Base-by-base conservation (phyloP, 2,329 filamentous ascomycete species). In the Alternaria sp. region DNA sequence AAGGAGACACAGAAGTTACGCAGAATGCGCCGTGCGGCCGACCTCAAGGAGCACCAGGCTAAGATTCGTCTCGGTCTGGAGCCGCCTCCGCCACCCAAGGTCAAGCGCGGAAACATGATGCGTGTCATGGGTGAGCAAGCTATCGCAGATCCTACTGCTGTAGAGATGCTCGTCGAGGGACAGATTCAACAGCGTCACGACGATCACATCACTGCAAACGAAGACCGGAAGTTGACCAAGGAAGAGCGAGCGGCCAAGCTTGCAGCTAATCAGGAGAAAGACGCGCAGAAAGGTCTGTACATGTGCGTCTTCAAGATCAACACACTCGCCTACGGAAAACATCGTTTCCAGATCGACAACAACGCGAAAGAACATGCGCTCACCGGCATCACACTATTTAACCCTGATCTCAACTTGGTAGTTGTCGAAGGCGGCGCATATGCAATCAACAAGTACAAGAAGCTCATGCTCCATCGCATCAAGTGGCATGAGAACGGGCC, bases 41-140 rank as follows among this genome's bases (percentile, higher is more conserved):
- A 97, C 67, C 85, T 97, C 67, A 98, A 98, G 79, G 96, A 99
- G 81, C 90, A 94, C 76, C 96, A 99, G 81, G 94, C 95, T 41
- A 98, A 99, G 83, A 96, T 98, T 66, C 88, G 95, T 62, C 85
- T 99, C 11, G 96, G 96, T 20, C 86, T 99, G 14, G 91, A 95
- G 64, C 93, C 94, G 4, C 93, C 95, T 20, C 94, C 94, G 26
- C 92, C 94, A 25, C 95, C 96, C 11, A 99, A 98, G 81, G 93
- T 99, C 71, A 98, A 97, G 83, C 96, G 96, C 81, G 92, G 91
- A 61, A 99, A 99, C 79, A 87, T 99, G 77, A 99, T 99, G 96
- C 91, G 94, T 61, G 96, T 99, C 28, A 86, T 97, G 60, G 96
- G 96, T 66, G 93, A 97, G 77, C 91, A 93, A 80, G 90, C 90